Evolutionary conservation across 2,329 filamentous ascomycete species (phyloP), one percentile per base, ranked within the genome.

Genomic region (Lecanicillium sp.): DNA sequence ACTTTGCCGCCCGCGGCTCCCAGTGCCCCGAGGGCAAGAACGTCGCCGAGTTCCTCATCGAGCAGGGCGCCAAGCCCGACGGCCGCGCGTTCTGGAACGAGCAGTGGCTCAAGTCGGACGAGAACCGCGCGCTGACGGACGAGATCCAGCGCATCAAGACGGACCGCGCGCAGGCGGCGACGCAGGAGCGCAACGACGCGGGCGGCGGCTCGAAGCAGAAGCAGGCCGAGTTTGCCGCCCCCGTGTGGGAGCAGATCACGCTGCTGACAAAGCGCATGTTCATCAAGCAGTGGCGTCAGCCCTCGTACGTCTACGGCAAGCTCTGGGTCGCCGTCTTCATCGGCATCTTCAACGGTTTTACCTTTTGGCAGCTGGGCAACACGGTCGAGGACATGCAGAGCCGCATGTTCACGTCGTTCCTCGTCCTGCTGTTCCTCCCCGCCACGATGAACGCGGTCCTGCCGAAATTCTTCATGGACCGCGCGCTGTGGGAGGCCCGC

Each of bases 341-440:
- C 37, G 86, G 83, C 14, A 80, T 89, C 62, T 87, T 90, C 73
- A 88, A 87, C 66, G 84, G 84, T 19, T 89, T 88, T 66, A 88
- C 85, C 4, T 90, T 88, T 68, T 89, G 77, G 71, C 71, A 83
- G 56, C 74, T 88, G 3, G 83, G 81, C 2, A 72, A 82, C 62
- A 75, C 72, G 0, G 70, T 86, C 40, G 73, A 77, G 12, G 84
- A 86, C 57, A 81, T 90, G 74, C 84, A 90, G 60, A 81, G 87
- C 65, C 78, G 85, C 56, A 83, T 90, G 77, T 90, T 91, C 71
- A 85, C 84, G 0, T 66, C 69, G 44, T 87, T 86, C 48, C 56
- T 87, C 19, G 77, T 83, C 52, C 73, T 84, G 43, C 64, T 84
- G 8, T 71, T 89, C 44, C 83, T 85, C 0, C 82, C 85, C 0